These are phyloP conservation scores for Saccharomycopsis crataegensis DNA, from an alignment of 1,139 yeast species.

Conservation along the genomic window DNA sequence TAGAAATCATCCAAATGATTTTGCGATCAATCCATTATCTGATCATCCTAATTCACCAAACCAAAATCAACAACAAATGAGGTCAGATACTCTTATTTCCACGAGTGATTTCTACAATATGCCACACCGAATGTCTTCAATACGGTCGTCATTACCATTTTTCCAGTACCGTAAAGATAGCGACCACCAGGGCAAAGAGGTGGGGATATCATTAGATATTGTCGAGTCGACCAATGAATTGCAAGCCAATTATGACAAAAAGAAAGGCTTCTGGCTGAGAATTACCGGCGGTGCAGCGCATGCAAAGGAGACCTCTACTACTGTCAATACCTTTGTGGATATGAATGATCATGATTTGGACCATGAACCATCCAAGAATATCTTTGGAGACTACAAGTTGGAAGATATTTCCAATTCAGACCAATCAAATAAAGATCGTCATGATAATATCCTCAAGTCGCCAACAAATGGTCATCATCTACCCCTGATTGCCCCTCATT, in stretches of 20 bases:
- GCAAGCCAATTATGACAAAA: neutral
- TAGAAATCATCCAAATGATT: neutral
- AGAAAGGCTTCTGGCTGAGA: neutral
- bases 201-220: neutral
- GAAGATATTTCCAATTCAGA: neutral
- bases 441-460: neutral
- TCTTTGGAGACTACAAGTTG: conserved; percentile 2
- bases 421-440: neutral
- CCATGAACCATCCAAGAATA: conserved; percentile 7
- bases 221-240: neutral
- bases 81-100: conserved; percentile 14
- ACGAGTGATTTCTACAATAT: conserved; percentile 10
- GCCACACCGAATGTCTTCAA: conserved; percentile 6
- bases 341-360: neutral
- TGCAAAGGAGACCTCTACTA: conserved; percentile 2
- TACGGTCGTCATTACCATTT: neutral
- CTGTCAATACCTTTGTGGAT: conserved; percentile 1
- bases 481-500: neutral
- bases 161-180: too few relatives aligned
- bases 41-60: neutral
- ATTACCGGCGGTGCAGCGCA: neutral
- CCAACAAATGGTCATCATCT: neutral
- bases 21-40: neutral
- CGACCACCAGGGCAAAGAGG: neutral
- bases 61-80: conserved; percentile 1